phyloP scores from a whole-genome alignment of 495 filamentous ascomycete species.

The Hypoxylon perforatum region DNA sequence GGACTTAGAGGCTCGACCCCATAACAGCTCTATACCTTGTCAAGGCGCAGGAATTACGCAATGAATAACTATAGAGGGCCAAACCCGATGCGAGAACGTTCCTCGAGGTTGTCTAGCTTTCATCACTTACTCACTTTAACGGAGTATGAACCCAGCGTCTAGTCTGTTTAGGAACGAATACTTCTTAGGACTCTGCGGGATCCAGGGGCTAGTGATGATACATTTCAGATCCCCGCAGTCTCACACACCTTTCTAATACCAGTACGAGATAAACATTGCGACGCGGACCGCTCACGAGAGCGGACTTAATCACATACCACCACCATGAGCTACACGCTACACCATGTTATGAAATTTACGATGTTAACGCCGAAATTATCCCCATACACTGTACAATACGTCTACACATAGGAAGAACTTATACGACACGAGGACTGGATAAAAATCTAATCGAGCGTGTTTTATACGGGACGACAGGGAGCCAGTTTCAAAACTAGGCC shows the following conservation, averaged over 20 bases:
- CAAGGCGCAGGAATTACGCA: neutral
- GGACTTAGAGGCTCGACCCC: neutral
- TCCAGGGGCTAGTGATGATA: too few relatives aligned
- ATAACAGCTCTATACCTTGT: constrained; percentile 1
- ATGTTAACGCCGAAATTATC: constrained; percentile 24
- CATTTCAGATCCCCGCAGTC: too few relatives aligned
- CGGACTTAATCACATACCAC: constrained; percentile 1
- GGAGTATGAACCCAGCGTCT: neutral
- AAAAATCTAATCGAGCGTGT: constrained; percentile 24
- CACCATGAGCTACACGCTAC: neutral
- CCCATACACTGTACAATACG: constrained; percentile 31
- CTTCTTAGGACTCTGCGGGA: too few relatives aligned
- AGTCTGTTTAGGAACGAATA: too few relatives aligned
- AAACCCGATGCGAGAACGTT: too few relatives aligned
- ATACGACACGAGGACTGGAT: constrained; percentile 16
- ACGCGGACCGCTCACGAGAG: too few relatives aligned
- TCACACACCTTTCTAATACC: too few relatives aligned
- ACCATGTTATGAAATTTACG: constrained; percentile 37
- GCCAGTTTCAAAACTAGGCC: constrained; percentile 5
- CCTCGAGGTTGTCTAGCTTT: too few relatives aligned
- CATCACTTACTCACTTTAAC: neutral
- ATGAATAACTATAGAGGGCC: too few relatives aligned
- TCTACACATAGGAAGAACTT: constrained; percentile 33
- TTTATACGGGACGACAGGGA: constrained; percentile 14
- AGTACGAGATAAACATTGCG: too few relatives aligned